Conservation (phyloP, 106 monocot genomes). For the Phalaenopsis aphrodite region DNA sequence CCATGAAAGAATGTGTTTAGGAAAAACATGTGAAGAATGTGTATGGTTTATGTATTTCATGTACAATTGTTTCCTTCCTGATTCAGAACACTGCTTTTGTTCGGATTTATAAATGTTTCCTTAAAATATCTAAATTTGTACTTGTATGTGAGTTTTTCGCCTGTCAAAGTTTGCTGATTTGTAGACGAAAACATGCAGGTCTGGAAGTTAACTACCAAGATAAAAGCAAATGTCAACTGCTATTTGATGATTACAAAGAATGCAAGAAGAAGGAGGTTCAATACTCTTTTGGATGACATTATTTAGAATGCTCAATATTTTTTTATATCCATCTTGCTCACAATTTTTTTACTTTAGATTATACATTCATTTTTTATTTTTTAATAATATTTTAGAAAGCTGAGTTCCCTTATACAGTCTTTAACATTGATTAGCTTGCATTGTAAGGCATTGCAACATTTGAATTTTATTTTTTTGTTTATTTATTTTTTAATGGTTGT, state of each 20-base stretch:
- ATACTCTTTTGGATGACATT: background rate
- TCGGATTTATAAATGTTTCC: background rate
- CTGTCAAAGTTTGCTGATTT: constrained; percentile 3
- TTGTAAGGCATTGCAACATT: background rate
- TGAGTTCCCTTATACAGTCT: background rate
- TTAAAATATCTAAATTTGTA: background rate
- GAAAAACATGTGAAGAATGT: background rate
- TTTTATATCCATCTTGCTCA: background rate
- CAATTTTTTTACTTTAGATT: background rate
- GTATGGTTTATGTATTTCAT: background rate
- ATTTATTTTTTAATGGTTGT: background rate
- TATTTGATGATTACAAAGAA: constrained; percentile 93
- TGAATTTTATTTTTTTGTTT: background rate
- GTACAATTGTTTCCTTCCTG: background rate
- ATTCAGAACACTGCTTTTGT: background rate
- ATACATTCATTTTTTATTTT: background rate
- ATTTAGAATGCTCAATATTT: background rate
- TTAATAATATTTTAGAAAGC: background rate
- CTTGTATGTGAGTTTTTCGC: background rate
- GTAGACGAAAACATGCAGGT: constrained; percentile 30
- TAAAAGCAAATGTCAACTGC: constrained; percentile 82
- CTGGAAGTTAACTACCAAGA: constrained; percentile 53
- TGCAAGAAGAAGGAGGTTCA: constrained; percentile 95
- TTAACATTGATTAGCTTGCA: background rate
- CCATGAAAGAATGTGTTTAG: background rate